Evolutionary conservation across 1,139 yeast genomes (phyloP), one percentile per base, ranked within the genome.

Genomic region (Zygosaccharomyces sapae): DNA sequence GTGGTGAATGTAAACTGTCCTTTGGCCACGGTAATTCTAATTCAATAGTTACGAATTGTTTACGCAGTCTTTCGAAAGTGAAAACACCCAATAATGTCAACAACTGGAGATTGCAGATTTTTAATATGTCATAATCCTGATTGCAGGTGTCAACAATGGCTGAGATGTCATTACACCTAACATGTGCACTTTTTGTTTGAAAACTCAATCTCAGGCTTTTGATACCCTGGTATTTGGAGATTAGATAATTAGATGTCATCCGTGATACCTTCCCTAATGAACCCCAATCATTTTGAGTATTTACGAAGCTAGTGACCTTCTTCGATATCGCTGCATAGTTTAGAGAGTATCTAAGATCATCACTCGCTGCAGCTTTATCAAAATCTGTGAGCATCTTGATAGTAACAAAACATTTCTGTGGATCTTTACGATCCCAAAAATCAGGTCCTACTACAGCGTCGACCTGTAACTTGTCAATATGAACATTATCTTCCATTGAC

Each of bases 41-140:
- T 54, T 83, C 85, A 30, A 90, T 70, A 24, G 80, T 73, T 7
- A 87, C 85, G 51, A 78, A 81, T 67, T 92, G 98, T 55, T 79
- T 79, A 59, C 85, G 83, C 31, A 83, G 67, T 52, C 97, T 73
- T 64, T 92, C 98, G 67, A 89, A 86, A 1, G 90, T 84, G 69
- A 88, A 90, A 6, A 92, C 94, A 2, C 98, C 98, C 56, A 92
- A 86, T 35, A 89, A 74, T 0, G 96, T 84, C 44, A 83, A 74
- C 25, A 86, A 67, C 46, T 77, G 74, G 44, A 90, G 69, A n/a
- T 77, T 76, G 25, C 71, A 70, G 33, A 85, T 76, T 27, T 62
- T 65, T 5, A 85, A 70, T 9, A 58, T 55, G 55, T 80, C 86
- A 24, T 36, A 41, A 49, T 50, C 1, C 54, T 47, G 9, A 58